Percentiles rank a stretch among this genome's conserved stretches.
phyloP scores from a whole-genome alignment of 768 basidiomycete species.

The Termitomyces sp. region DNA sequence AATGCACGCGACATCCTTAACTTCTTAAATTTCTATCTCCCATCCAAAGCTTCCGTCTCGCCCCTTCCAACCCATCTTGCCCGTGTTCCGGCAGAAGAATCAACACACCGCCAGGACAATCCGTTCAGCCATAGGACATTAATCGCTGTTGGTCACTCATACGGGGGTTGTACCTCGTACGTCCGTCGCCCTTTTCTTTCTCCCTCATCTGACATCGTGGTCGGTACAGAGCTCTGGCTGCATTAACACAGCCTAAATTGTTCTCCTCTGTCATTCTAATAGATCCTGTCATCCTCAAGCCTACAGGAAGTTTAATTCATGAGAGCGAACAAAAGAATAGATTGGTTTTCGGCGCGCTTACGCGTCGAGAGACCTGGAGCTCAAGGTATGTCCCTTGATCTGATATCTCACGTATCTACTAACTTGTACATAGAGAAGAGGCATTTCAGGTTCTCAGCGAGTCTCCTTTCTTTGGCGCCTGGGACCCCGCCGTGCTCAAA shows the following conservation, averaged over 20 bases:
- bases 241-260: constrained; percentile 56
- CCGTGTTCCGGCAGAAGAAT: constrained; percentile 40
- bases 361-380: constrained; percentile 59
- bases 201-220: neutral
- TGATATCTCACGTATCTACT: neutral
- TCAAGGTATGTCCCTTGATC: constrained; percentile 38
- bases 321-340: constrained; percentile 12
- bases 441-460: constrained; percentile 45
- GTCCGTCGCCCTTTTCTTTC: constrained; percentile 23
- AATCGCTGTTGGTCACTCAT: constrained; percentile 77
- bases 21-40: constrained; percentile 68
- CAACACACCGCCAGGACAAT: constrained; percentile 32
- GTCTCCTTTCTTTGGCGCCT: constrained; percentile 64
- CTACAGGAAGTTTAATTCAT: constrained; percentile 5
- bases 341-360: constrained; percentile 44
- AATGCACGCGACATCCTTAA: constrained; percentile 75
- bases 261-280: constrained; percentile 72
- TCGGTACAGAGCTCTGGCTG: constrained; percentile 43
- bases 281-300: constrained; percentile 67
- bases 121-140: constrained; percentile 57
- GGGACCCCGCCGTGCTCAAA: constrained; percentile 62
- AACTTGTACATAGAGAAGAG: constrained; percentile 44
- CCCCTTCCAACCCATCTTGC: constrained; percentile 50
- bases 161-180: constrained; percentile 76
- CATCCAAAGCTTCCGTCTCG: constrained; percentile 29